phyloP scores from a whole-genome alignment of 257 asterid genomes.

The Osmanthus fragrans region DNA sequence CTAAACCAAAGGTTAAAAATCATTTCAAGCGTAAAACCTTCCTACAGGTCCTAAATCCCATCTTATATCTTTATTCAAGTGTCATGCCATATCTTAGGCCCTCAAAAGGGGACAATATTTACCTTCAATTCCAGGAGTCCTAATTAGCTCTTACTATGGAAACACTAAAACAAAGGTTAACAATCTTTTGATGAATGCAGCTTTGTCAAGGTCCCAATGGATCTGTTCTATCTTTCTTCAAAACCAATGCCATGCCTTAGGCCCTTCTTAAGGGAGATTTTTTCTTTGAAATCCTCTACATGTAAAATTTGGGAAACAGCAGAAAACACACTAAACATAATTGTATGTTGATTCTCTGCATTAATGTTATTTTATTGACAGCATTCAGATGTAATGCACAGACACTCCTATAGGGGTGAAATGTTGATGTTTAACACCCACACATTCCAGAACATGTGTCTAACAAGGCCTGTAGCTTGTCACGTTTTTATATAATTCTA shows the following conservation, averaged over 20 bases:
- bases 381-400: neutral
- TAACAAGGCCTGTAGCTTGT: neutral
- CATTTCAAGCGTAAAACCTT: neutral
- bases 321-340: neutral
- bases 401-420: neutral
- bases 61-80: neutral
- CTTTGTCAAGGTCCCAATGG: neutral
- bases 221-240: neutral
- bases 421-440: neutral
- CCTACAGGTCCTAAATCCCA: neutral
- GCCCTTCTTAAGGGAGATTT: neutral
- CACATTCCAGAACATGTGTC: neutral
- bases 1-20: neutral
- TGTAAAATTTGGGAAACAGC: neutral
- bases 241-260: neutral
- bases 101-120: neutral
- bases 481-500: neutral
- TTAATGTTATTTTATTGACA: neutral
- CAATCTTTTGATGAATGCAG: neutral
- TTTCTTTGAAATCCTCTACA: neutral
- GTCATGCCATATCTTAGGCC: neutral
- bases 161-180: neutral
- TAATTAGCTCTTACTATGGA: neutral
- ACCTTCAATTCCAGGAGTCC: neutral
- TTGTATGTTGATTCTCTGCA: neutral